Evolutionary conservation across 2,329 filamentous ascomycete genomes (phyloP).

Genomic region (Beauveria sp.): DNA sequence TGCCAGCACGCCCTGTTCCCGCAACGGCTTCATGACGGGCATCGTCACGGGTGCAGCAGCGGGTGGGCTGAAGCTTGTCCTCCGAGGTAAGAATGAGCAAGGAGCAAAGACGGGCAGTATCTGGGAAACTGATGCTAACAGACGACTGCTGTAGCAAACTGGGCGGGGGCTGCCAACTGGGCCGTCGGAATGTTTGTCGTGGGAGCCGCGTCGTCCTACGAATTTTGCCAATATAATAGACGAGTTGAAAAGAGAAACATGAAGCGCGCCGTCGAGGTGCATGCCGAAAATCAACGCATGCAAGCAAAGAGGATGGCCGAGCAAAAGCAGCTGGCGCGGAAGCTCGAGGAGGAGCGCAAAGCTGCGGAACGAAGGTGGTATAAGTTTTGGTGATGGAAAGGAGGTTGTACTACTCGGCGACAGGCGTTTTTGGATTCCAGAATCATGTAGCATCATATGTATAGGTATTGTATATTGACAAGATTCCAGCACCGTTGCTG

Average conservation of each 20-base stretch:
- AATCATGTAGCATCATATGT: slow-evolving; percentile 5
- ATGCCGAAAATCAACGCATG: slow-evolving; percentile 42
- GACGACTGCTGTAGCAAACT: background rate
- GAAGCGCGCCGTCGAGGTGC: slow-evolving; percentile 70
- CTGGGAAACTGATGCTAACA: background rate
- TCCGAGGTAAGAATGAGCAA: slow-evolving; percentile 54
- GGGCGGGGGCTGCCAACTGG: slow-evolving; percentile 63
- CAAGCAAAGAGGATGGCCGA: slow-evolving; percentile 32
- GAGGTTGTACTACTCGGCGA: background rate
- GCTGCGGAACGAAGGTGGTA: slow-evolving; percentile 42
- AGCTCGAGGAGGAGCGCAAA: slow-evolving; percentile 24
- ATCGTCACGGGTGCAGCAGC: slow-evolving; percentile 72
- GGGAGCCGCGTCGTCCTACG: slow-evolving; percentile 65
- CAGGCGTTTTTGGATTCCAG: background rate
- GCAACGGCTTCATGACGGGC: slow-evolving; percentile 74
- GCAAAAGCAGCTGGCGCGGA: slow-evolving; percentile 29
- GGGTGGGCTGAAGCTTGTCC: slow-evolving; percentile 65
- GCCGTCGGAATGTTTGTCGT: slow-evolving; percentile 70
- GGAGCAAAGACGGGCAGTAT: background rate
- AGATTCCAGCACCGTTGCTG: background rate
- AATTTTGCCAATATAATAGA: slow-evolving; percentile 73
- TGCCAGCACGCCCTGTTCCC: slow-evolving; percentile 74
- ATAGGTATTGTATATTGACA: slow-evolving; percentile 12
- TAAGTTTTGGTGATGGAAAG: slow-evolving; percentile 42
- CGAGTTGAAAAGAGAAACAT: slow-evolving; percentile 73